Evolutionary conservation across 257 asterid species (phyloP).

Genomic region (Oldenlandia corymbosa): DNA sequence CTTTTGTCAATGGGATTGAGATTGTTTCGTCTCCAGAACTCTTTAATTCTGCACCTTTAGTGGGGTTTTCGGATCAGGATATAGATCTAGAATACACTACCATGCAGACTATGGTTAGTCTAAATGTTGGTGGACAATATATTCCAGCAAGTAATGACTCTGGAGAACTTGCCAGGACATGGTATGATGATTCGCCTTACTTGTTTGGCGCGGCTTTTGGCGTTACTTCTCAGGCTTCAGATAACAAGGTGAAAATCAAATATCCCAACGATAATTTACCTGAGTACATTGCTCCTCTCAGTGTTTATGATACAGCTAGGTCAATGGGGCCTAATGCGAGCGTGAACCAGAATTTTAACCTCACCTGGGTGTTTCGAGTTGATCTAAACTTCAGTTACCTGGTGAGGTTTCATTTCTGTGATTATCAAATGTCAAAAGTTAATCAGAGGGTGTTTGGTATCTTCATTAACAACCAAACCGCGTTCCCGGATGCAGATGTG

Average conservation of each 20-base stretch:
- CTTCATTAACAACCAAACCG: constrained; percentile 51
- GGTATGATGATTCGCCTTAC: constrained; percentile 70
- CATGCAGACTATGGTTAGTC: constrained; percentile 57
- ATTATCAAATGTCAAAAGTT: constrained; percentile 34
- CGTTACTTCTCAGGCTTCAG: constrained; percentile 35
- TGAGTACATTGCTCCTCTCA: constrained; percentile 39
- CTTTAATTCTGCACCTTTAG: constrained; percentile 36
- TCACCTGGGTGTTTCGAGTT: constrained; percentile 61
- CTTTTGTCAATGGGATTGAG: constrained; percentile 75
- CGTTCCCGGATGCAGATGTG: constrained; percentile 48
- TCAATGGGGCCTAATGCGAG: constrained; percentile 54
- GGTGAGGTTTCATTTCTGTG: constrained; percentile 78
- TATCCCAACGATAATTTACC: constrained; percentile 34
- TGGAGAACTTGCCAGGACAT: constrained; percentile 42
- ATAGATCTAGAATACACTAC: constrained; percentile 21
- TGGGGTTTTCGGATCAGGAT: constrained; percentile 32
- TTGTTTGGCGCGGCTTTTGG: constrained; percentile 58
- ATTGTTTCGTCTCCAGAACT: constrained; percentile 52
- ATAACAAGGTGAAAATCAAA: constrained; percentile 21
- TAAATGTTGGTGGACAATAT: constrained; percentile 63
- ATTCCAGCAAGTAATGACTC: constrained; percentile 40
- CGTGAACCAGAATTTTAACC: constrained; percentile 48
- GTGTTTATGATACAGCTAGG: constrained; percentile 47
- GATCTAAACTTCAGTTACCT: constrained; percentile 62
- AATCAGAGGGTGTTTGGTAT: constrained; percentile 61